Conservation (phyloP, 345 rosid species). For the Linum trigynum region DNA sequence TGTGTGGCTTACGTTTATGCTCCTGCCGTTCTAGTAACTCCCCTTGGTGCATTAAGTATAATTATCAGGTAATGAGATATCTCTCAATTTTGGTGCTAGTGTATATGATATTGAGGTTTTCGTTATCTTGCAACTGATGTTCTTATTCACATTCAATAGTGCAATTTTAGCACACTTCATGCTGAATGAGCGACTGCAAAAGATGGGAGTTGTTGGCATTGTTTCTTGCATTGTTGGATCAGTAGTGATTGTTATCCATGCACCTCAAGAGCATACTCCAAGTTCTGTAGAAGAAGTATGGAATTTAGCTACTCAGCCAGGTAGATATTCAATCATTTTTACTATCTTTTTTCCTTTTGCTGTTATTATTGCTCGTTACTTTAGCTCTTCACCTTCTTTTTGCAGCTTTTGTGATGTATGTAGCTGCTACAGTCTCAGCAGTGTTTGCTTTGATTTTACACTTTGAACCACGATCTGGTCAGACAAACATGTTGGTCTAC, state of each 20-base stretch:
- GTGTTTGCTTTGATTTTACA: constrained; percentile 70
- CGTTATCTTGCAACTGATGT: constrained; percentile 8
- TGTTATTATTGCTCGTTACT: constrained; percentile 4
- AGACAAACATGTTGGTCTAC: constrained; percentile 69
- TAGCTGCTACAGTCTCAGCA: constrained; percentile 46
- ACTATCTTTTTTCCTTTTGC: constrained; percentile 7
- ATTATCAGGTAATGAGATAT: constrained; percentile 51
- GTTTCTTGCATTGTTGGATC: constrained; percentile 83
- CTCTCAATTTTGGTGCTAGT: constrained; percentile 2
- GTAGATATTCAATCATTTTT: constrained; percentile 19
- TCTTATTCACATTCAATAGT: constrained; percentile 30
- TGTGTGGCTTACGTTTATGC: constrained; percentile 91
- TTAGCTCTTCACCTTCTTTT: constrained; percentile 7
- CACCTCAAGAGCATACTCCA: constrained; percentile 80
- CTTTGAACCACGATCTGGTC: constrained; percentile 84
- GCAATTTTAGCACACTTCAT: constrained; percentile 84
- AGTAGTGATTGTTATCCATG: constrained; percentile 77
- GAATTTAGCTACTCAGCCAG: constrained; percentile 77
- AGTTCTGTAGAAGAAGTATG: constrained; percentile 71
- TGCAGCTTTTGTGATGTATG: constrained; percentile 76
- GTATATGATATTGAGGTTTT: neutral
- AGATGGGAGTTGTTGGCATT: constrained; percentile 79
- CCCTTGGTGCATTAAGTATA: constrained; percentile 85
- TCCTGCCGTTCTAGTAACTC: constrained; percentile 91
- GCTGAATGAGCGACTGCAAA: constrained; percentile 59